phyloP scores from a whole-genome alignment of 2,329 filamentous ascomycete genomes.

The Cercospora beticola region DNA sequence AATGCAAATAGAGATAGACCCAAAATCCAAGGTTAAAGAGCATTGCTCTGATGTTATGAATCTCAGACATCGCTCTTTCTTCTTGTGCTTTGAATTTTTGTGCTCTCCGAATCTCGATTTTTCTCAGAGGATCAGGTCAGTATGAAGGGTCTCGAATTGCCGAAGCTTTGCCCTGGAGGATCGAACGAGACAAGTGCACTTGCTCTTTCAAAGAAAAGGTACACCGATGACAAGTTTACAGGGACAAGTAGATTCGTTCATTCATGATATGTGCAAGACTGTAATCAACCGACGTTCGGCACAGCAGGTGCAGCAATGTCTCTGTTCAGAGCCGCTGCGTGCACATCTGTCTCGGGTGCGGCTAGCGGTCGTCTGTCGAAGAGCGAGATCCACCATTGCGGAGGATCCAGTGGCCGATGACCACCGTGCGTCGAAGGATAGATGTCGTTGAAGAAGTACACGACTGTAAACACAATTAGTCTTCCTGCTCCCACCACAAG shows the following conservation, averaged over 20 bases:
- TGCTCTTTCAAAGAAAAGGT: background rate
- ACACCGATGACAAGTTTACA: background rate
- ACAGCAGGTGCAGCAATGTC: slow-evolving; percentile 34
- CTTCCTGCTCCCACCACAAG: background rate
- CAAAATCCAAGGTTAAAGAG: background rate
- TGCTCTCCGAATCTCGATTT: background rate
- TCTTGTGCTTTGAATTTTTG: background rate
- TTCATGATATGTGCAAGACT: slow-evolving; percentile 4
- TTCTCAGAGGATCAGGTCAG: background rate
- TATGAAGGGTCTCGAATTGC: background rate
- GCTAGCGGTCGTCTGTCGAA: slow-evolving; percentile 58
- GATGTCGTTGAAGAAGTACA: slow-evolving; percentile 97
- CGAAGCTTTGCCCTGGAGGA: background rate
- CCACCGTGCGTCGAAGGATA: slow-evolving; percentile 89
- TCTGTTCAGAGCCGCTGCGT: slow-evolving; percentile 34
- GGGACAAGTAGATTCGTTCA: background rate
- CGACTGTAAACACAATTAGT: slow-evolving; percentile 54
- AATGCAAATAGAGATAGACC: background rate
- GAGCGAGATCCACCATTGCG: slow-evolving; percentile 81
- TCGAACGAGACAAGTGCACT: background rate
- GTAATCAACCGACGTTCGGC: slow-evolving; percentile 14
- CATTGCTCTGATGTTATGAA: background rate
- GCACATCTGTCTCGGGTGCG: slow-evolving; percentile 30
- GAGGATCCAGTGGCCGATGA: slow-evolving; percentile 82
- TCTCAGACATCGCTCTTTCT: background rate